Evolutionary conservation across 164 flowering plant genomes (phyloP).

Genomic region (Pachysandra terminalis): DNA sequence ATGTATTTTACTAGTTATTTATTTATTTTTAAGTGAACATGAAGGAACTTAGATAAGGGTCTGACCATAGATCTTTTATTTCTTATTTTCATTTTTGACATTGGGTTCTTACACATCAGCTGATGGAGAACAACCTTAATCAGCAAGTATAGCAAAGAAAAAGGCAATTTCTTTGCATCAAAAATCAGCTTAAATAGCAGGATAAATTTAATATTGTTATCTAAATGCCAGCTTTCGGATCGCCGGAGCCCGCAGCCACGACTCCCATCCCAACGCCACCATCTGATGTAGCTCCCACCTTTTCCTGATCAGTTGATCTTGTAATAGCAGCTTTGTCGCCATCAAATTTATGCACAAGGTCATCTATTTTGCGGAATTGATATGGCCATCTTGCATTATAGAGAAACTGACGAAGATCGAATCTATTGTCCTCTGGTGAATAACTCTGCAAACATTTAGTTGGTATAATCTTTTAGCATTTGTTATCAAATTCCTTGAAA

Average conservation of each 20-base stretch:
- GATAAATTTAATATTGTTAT: neutral
- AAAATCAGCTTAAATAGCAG: neutral
- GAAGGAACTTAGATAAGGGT: too few relatives aligned
- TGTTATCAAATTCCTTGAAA: too few relatives aligned
- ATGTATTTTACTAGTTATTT: too few relatives aligned
- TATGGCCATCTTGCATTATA: constrained; percentile 93
- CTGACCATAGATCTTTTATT: too few relatives aligned
- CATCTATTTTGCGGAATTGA: constrained; percentile 91
- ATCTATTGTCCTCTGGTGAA: constrained; percentile 94
- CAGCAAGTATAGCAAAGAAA: too few relatives aligned
- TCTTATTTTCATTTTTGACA: too few relatives aligned
- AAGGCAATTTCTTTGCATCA: neutral
- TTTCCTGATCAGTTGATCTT: constrained; percentile 25
- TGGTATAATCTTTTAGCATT: neutral
- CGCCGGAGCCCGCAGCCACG: constrained; percentile 71
- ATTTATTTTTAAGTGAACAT: too few relatives aligned
- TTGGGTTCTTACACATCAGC: too few relatives aligned
- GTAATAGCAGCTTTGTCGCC: constrained; percentile 35
- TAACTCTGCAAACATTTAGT: constrained; percentile 66
- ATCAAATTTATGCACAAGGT: constrained; percentile 52
- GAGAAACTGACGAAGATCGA: constrained; percentile 89
- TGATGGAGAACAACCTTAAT: too few relatives aligned
- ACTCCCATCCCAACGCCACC: constrained; percentile 79
- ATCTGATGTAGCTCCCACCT: constrained; percentile 16
- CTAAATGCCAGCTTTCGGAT: constrained; percentile 69